Base-by-base conservation (phyloP, 768 basidiomycete genomes). In the Tulasnella sp. region DNA sequence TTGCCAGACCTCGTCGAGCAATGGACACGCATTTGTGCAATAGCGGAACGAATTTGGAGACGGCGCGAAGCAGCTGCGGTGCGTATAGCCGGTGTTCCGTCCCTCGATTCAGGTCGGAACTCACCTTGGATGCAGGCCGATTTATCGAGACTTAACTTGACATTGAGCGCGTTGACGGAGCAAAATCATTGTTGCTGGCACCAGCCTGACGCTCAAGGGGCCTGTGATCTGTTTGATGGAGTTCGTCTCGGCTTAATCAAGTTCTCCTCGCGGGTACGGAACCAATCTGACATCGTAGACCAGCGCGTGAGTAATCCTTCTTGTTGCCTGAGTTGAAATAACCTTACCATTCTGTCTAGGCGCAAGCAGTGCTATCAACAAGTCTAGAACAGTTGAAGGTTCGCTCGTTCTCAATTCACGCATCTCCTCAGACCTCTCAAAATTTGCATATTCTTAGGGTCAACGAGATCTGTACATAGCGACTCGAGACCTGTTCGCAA, bases 21-120 rank as follows among this genome's bases (percentile, higher is more conserved):
- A 74, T 97, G 95, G 92, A 92, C 95, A 77, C 89, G 90, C 77
- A 89, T 98, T 78, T 92, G 92, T 79, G 81, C 92, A 71, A 84
- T 94, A 70, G 86, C 89, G 22, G 96, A 98, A 81, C 90, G 94
- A 74, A 86, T 93, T 75, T 86, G 96, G 70, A 93, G 90, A 80
- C 87, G 95, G 81, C 88, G 92, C 77, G 91, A 95, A 84, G 90
- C 93, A 81, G 90, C 91, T 83, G 90, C 91, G 85, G 92, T 91
- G 90, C 87, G 92, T 40, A 17, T 35, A 3, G 3, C 26, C 44
- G 29, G 80, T 59, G 41, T 32, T 63, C 19, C 69, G 22, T 63
- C 14, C 36, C 14, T 26, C 37, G 17, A 1, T n/a, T 37, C 39
- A 11, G 6, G 19, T 63, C n/a, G 40, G 35, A 74, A 29, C 52